Evolutionary conservation across 257 asterid species (phyloP), one percentile per base, ranked within the genome.

Genomic region (Cynanchum wilfordii): DNA sequence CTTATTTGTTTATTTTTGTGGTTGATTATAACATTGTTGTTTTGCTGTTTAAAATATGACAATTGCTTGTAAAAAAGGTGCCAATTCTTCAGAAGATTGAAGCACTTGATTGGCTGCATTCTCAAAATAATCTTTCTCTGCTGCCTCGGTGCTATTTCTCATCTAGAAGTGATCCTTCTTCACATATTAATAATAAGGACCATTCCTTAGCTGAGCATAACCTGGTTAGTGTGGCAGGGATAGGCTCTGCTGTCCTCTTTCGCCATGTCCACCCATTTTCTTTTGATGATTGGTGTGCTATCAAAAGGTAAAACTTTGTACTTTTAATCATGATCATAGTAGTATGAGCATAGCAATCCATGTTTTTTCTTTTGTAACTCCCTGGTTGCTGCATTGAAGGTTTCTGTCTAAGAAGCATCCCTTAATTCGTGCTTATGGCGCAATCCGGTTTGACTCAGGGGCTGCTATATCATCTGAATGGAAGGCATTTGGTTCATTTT

Each of bases 61-160:
- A 33, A 33, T 36, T 66, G 33, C 19, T 66, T n/a, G 30, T 47
- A 68, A 22, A 42, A 33, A 57, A 94, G 99, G 97, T 92, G 69
- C 98, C 98, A 25, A 84, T 95, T 29, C 74, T 79, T 75, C 79
- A 89, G 87, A 86, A 84, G 71, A 82, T 90, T 19, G 89, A 83
- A 45, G 93, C 97, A 51, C 89, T 92, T 5, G 90, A 90, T 40
- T 95, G 99, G 99, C 96, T 95, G 10, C 89, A 85, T 68, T 84
- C 92, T 10, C 99, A 95, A 76, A 71, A 69, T 64, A 85, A 84
- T 13, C 52, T 42, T 38, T 62, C 70, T 69, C 87, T 89, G 64
- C 88, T 89, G 64, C 97, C 98, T 19, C 96, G 99, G 47, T 89
- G 96, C 67, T 95, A 79, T 76, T 95, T 95, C 86, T 92, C 99